Evolutionary conservation across 306 rosid genomes (phyloP), one percentile per base, ranked within the genome.

Genomic region (Vachellia collinsii): DNA sequence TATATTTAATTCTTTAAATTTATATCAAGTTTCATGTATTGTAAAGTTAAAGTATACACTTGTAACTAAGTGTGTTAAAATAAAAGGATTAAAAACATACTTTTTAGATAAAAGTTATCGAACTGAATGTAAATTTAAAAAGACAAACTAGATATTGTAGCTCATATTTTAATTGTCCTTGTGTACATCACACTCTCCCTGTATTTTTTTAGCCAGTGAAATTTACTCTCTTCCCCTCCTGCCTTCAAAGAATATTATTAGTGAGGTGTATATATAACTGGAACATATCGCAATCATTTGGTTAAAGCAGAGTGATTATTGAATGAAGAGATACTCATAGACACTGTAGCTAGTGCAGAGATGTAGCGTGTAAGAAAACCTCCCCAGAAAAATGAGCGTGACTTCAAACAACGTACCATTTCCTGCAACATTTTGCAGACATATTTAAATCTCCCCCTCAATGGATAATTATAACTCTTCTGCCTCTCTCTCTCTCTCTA

Each of bases 321-420:
- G 34, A 29, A 29, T 2, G 59, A 53, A 53, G 59, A 19, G 8
- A n/a, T 6, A 53, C n/a, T 17, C 61, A 54, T 0, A 51, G 6
- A 17, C 20, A 54, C 12, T n/a, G 62, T 54, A 54, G 29, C 3
- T 54, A 54, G 62, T 8, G 29, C 34, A 56, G 63, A 20, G 25
- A 56, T 56, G 34, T 56, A 8, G 63, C 63, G 63, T 56, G 63
- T 56, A 56, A 56, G 63, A 20, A n/a, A n/a, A 20, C 63, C 63
- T n/a, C 34, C 61, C 13, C 63, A 20, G 11, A 56, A 56, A 20
- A 7, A 56, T 20, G 13, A n/a, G 13, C 34, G 29, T 56, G 63
- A 56, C 63, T n/a, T n/a, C 63, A 20, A 20, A 56, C 29, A 20
- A 56, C 29, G 29, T 56, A 56, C 63, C 63, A 56, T 56, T 54